Evolutionary conservation across 176 grass and related monocot genomes (phyloP).

Genomic region (Triticum timopheevii): DNA sequence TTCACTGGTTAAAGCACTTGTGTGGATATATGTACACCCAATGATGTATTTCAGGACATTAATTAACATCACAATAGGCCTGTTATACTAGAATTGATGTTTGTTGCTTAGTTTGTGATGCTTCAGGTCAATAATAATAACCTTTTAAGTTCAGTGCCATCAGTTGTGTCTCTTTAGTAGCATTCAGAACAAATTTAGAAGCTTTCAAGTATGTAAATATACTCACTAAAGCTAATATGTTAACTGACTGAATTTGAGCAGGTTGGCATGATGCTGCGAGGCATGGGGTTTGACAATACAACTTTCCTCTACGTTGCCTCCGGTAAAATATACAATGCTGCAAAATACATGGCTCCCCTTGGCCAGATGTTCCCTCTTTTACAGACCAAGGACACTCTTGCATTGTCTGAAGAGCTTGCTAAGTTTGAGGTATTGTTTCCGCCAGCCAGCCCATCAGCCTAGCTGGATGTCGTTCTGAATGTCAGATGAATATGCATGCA

Average conservation of each 20-base stretch:
- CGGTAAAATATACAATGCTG: conserved; percentile 86
- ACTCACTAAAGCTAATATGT: not conserved
- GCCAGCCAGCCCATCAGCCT: not conserved
- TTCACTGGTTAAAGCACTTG: conserved; percentile 1
- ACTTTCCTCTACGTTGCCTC: conserved; percentile 88
- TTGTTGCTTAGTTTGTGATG: not conserved
- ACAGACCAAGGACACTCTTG: conserved; percentile 75
- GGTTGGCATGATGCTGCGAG: conserved; percentile 98
- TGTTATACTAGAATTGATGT: not conserved
- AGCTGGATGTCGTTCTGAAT: not conserved
- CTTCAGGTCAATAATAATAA: not conserved
- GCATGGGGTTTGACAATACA: conserved; percentile 89
- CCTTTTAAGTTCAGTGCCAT: not conserved
- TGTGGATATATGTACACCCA: conserved; percentile 12
- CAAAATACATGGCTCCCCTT: conserved; percentile 87
- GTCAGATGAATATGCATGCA: conserved; percentile 13
- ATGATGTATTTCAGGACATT: not conserved
- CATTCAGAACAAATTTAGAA: not conserved
- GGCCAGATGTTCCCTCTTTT: conserved; percentile 86
- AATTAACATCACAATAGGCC: not conserved
- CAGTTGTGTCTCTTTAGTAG: not conserved
- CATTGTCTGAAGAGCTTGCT: conserved; percentile 80
- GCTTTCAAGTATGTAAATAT: not conserved
- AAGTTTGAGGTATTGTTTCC: conserved; percentile 64
- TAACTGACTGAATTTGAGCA: conserved; percentile 37